Base-by-base conservation (phyloP, 805 yeast species). In the Candida piceae region DNA sequence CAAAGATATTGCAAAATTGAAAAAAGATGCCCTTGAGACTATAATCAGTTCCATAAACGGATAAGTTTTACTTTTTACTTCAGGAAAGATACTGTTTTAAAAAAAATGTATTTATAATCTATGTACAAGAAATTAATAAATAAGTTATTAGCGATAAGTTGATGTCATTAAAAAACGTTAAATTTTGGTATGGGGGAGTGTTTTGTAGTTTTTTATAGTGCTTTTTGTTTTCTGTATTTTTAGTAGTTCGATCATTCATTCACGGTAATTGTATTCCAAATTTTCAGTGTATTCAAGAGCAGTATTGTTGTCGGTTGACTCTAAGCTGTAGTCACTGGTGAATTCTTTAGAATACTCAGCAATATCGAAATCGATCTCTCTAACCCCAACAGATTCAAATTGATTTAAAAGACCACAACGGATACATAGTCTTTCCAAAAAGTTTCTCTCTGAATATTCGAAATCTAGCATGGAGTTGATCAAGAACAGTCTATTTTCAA, bases 381-480 rank as follows among this genome's bases (percentile, higher is more conserved):
- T 17, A 5, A 45, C 44, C 0, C 57, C 60, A 12, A 57, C 36
- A 9, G 46, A 31, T 5, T 35, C 32, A 10, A 41, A 24, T 31
- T 55, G 61, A 13, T 35, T 34, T 2, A 56, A 40, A 24, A 58
- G 41, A 7, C 63, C 63, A 24, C 50, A 49, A 7, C 45, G 42
- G 19, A 60, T 34, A 13, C 52, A 43, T 12, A 53, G 36, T 32
- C 66, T 52, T 33, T 56, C 61, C 6, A 62, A 36, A 17, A 52
- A 54, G 34, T 50, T 52, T 38, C 67, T 48, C 30, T 63, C 67
- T 29, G 46, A 33, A 26, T 36, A 25, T 2, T 49, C 57, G 35
- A 60, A 50, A 38, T 55, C 61, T 0, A 42, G 35, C 16, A 44
- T 39, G 0, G 57, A 35, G 13, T 49, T 44, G 17, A 58, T 32